Conservation (phyloP, 495 filamentous ascomycete species). For the Xylaria curta region DNA sequence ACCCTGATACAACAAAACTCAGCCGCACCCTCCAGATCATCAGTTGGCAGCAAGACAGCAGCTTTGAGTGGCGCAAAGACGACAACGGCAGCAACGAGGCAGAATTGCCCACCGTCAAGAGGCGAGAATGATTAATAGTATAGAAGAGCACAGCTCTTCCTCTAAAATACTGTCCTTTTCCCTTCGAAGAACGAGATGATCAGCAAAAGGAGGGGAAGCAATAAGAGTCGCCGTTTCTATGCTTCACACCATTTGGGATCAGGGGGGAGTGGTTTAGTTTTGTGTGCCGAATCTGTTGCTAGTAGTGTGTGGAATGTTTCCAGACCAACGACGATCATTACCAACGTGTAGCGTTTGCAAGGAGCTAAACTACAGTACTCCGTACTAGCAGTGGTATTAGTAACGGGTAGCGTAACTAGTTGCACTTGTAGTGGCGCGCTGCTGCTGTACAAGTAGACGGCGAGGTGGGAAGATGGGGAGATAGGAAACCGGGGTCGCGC, state of each 20-base stretch:
- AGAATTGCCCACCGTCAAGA: neutral
- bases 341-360: constrained; percentile 21
- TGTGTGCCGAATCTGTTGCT: constrained; percentile 28
- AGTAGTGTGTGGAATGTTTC: constrained; percentile 28
- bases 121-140: constrained; percentile 2
- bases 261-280: constrained; percentile 26
- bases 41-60: constrained; percentile 11
- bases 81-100: constrained; percentile 19
- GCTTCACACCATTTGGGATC: constrained; percentile 15
- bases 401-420: neutral
- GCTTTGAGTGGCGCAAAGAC: neutral
- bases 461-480: constrained; percentile 15
- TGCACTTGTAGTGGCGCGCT: neutral
- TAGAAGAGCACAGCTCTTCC: constrained; percentile 14
- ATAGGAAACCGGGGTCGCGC: constrained; percentile 22
- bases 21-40: constrained; percentile 4
- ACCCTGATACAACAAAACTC: constrained; percentile 1
- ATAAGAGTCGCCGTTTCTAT: constrained; percentile 16
- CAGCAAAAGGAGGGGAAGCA: constrained; percentile 20
- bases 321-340: constrained; percentile 31
- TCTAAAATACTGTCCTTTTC: neutral
- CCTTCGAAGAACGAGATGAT: constrained; percentile 5
- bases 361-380: constrained; percentile 3
- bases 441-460: neutral
- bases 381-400: constrained; percentile 10